Evolutionary conservation across 2,329 filamentous ascomycete species (phyloP).

Genomic region (Paecilomyces formosus): DNA sequence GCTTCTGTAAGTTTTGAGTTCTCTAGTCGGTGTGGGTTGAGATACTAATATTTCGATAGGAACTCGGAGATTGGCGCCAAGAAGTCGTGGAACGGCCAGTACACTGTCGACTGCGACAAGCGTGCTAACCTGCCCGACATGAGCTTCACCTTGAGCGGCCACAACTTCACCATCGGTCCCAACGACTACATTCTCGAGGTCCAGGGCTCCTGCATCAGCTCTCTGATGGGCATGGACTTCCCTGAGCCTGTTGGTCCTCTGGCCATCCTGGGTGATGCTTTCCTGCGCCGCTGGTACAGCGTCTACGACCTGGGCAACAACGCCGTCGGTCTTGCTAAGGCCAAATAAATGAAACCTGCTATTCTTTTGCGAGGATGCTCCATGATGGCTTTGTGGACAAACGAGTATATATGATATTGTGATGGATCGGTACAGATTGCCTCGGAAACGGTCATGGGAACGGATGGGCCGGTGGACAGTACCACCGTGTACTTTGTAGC

Average conservation of each 20-base stretch:
- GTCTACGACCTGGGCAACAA: conserved; percentile 91
- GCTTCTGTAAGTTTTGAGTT: conserved; percentile 55
- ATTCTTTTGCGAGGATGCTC: neutral
- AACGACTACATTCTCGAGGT: conserved; percentile 96
- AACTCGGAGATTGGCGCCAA: conserved; percentile 97
- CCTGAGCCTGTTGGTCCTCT: conserved; percentile 80
- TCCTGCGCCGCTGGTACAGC: conserved; percentile 63
- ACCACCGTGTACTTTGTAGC: neutral
- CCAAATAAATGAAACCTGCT: conserved; percentile 50
- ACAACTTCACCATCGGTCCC: conserved; percentile 84
- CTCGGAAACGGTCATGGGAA: neutral
- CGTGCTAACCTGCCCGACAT: conserved; percentile 80
- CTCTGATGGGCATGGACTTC: conserved; percentile 95
- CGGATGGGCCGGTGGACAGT: neutral
- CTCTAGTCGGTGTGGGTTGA: neutral
- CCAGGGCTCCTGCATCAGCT: conserved; percentile 90
- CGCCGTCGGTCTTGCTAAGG: conserved; percentile 79
- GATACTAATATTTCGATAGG: conserved; percentile 18
- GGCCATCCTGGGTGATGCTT: conserved; percentile 72
- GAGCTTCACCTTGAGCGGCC: conserved; percentile 79
- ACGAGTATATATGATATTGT: neutral
- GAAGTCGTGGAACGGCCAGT: conserved; percentile 97
- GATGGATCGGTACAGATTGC: neutral
- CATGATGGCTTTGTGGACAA: neutral
- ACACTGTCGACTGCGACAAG: conserved; percentile 83